Conservation (phyloP, 1,284 basidiomycete genomes). For the Trichosporon faecale region DNA sequence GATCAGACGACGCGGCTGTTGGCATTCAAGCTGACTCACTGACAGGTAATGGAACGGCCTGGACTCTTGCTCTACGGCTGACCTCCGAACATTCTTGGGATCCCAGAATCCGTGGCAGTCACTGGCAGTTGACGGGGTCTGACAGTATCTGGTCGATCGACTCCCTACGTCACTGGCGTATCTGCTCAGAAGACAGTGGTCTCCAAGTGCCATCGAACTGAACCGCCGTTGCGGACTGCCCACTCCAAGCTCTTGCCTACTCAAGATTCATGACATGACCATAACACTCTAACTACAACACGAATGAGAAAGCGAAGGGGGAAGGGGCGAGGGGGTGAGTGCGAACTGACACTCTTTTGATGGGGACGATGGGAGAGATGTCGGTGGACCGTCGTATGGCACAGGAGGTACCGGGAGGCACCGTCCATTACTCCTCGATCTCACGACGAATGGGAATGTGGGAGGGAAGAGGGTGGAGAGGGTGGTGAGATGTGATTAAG, state of each 20-base stretch:
- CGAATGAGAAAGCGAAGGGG: not conserved
- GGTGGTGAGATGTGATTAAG: not conserved
- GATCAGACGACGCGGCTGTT: not conserved
- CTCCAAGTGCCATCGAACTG: no score
- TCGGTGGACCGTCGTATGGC: not conserved
- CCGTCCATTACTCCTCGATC: not conserved
- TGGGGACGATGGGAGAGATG: not conserved
- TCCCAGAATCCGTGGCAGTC: not conserved
- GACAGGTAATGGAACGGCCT: not conserved
- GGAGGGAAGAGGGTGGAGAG: not conserved
- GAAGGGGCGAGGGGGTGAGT: not conserved
- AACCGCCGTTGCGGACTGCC: no score
- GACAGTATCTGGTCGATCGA: no score
- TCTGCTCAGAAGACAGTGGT: no score
- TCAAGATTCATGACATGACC: slow-evolving; percentile 5
- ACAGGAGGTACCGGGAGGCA: not conserved
- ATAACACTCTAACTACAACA: slow-evolving; percentile 10
- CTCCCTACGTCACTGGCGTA: no score
- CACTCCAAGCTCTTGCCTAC: not conserved
- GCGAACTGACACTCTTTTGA: not conserved
- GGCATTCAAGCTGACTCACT: not conserved
- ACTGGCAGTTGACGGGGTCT: no score
- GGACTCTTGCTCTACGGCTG: not conserved
- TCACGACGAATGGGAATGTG: not conserved
- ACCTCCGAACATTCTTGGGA: not conserved